phyloP scores from a whole-genome alignment of 2,329 filamentous ascomycete species.

The Zalaria obscura region DNA sequence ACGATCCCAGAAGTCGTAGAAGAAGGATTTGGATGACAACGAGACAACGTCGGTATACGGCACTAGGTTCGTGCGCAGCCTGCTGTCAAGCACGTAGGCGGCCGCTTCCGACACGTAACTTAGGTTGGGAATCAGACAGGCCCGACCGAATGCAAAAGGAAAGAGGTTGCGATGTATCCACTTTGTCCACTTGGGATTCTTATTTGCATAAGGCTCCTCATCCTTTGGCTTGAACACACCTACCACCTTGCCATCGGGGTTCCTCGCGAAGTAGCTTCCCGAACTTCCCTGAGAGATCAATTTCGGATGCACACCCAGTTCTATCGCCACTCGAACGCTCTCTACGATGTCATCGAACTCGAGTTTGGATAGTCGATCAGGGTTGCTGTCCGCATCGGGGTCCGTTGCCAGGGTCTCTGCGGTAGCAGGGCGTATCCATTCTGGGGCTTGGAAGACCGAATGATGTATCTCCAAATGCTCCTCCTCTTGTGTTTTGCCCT shows the following conservation, averaged over 20 bases:
- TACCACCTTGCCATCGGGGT: conserved; percentile 82
- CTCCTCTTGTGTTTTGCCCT: conserved; percentile 60
- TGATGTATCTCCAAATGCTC: conserved; percentile 91
- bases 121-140: conserved; percentile 90
- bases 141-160: conserved; percentile 90
- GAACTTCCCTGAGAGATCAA: conserved; percentile 97
- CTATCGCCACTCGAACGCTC: conserved; percentile 79
- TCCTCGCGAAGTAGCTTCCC: conserved; percentile 93
- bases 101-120: conserved; percentile 97
- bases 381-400: conserved; percentile 17
- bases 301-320: conserved; percentile 79
- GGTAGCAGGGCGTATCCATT: conserved; percentile 69
- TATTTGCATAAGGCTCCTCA: conserved; percentile 91
- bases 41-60: conserved; percentile 94
- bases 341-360: conserved; percentile 84
- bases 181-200: conserved; percentile 98
- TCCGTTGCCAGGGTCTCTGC: conserved; percentile 54
- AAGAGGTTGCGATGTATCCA: conserved; percentile 98
- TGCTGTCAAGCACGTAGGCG: conserved; percentile 84
- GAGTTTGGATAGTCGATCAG: conserved; percentile 56
- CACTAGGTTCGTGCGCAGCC: conserved; percentile 80
- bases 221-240: conserved; percentile 99
- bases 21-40: conserved; percentile 90
- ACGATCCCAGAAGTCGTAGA: conserved; percentile 95
- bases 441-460: conserved; percentile 88